Conservation (phyloP, 257 asterid species). For the Thymus mandschuricus region DNA sequence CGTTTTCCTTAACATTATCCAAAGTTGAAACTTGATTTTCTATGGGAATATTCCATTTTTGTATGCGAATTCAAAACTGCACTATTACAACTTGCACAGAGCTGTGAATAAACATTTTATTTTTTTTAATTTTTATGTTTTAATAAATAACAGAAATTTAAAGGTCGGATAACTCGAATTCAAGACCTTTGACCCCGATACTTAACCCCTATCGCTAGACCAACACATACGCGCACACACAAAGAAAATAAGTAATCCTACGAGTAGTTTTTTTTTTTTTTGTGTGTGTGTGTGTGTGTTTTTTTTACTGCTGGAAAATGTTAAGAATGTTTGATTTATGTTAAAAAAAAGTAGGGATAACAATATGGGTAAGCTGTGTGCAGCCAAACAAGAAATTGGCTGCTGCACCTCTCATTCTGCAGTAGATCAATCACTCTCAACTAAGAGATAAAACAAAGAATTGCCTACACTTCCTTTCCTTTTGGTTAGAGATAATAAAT, state of each 20-base stretch:
- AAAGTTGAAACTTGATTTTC: neutral
- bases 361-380: slow-evolving; percentile 2
- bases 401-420: slow-evolving; percentile 6
- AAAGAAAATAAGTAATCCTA: no score
- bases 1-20: neutral
- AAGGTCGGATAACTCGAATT: no score
- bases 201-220: no score
- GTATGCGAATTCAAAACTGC: neutral
- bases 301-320: neutral
- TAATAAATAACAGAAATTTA: no score
- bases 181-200: no score
- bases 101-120: no score
- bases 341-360: neutral
- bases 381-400: slow-evolving; percentile 24
- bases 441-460: slow-evolving; percentile 28
- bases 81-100: neutral
- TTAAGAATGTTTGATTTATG: neutral
- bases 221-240: no score
- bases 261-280: no score
- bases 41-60: neutral
- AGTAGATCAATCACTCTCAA: slow-evolving; percentile 17
- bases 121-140: no score
- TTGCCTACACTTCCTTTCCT: slow-evolving; percentile 9
- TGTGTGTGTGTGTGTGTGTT: no score
- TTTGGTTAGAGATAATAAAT: slow-evolving; percentile 27